Evolutionary conservation across 1,284 basidiomycete genomes (phyloP).

Genomic region (Fistulina hepatica): DNA sequence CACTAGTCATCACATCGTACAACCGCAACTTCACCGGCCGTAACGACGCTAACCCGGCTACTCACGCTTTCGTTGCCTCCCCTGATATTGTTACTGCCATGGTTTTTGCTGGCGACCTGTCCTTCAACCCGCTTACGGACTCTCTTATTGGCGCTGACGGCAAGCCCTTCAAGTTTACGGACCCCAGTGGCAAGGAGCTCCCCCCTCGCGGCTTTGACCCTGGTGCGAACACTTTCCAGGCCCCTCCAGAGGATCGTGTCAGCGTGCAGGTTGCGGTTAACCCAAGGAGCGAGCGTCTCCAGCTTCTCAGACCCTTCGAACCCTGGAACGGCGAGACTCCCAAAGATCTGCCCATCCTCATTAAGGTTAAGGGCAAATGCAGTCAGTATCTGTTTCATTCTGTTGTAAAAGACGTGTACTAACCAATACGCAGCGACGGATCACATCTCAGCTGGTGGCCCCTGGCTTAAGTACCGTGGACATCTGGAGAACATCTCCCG

Average conservation of each 20-base stretch:
- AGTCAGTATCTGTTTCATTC: constrained; percentile 37
- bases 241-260: constrained; percentile 81
- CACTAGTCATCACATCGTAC: constrained; percentile 95
- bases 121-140: constrained; percentile 97
- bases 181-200: constrained; percentile 85
- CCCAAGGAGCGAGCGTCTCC: constrained; percentile 89
- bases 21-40: constrained; percentile 99
- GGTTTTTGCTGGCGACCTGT: constrained; percentile 87
- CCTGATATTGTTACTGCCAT: constrained; percentile 98
- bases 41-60: constrained; percentile 99
- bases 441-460: constrained; percentile 92
- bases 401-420: constrained; percentile 1
- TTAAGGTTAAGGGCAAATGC: constrained; percentile 99
- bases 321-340: constrained; percentile 93
- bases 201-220: constrained; percentile 94
- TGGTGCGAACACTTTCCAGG: constrained; percentile 95
- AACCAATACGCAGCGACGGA: constrained; percentile 47
- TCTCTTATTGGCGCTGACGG: constrained; percentile 82
- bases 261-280: constrained; percentile 80
- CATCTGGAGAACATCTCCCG: constrained; percentile 98
- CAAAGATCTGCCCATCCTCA: constrained; percentile 82
- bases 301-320: constrained; percentile 86
- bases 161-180: constrained; percentile 95
- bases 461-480: constrained; percentile 99
- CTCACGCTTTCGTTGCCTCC: constrained; percentile 97